phyloP scores from a whole-genome alignment of 2,329 filamentous ascomycete species.

The Parascedosporium putredinis region DNA sequence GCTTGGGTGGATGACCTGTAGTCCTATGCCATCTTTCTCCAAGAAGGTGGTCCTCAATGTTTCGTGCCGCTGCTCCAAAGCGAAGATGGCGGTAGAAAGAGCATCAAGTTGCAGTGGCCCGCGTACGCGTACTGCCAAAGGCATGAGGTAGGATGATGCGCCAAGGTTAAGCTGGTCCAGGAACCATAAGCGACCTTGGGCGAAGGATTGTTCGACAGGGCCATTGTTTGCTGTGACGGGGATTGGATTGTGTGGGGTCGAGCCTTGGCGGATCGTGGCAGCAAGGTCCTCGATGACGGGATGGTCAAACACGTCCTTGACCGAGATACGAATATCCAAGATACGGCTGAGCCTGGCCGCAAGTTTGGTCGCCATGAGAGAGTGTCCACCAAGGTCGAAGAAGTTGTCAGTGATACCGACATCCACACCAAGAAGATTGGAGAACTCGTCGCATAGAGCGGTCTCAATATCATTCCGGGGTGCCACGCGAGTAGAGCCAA shows the following conservation, averaged over 20 bases:
- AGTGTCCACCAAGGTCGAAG: constrained; percentile 39
- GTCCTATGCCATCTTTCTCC: constrained; percentile 7
- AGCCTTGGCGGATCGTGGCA: constrained; percentile 15
- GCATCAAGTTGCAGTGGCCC: constrained; percentile 12
- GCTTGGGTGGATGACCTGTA: constrained; percentile 9
- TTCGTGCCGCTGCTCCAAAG: constrained; percentile 14
- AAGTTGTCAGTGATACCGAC: constrained; percentile 31
- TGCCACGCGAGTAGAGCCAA: constrained; percentile 4
- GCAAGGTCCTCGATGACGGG: constrained; percentile 34
- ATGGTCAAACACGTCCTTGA: constrained; percentile 32
- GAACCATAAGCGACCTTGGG: constrained; percentile 16
- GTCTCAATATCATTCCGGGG: constrained; percentile 27
- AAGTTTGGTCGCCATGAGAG: constrained; percentile 38
- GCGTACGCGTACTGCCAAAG: constrained; percentile 10
- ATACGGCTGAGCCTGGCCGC: constrained; percentile 29
- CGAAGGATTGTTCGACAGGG: constrained; percentile 15
- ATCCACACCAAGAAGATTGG: constrained; percentile 21
- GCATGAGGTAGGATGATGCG: constrained; percentile 13
- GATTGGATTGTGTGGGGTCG: constrained; percentile 15
- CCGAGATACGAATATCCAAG: constrained; percentile 27
- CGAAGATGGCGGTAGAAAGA: constrained; percentile 8
- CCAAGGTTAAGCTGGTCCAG: constrained; percentile 14
- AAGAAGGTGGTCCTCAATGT: constrained; percentile 14
- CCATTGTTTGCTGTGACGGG: constrained; percentile 11
- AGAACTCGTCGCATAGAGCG: constrained; percentile 26